Evolutionary conservation across 2,329 filamentous ascomycete genomes (phyloP).

Genomic region (Mycosphaerella sp.): DNA sequence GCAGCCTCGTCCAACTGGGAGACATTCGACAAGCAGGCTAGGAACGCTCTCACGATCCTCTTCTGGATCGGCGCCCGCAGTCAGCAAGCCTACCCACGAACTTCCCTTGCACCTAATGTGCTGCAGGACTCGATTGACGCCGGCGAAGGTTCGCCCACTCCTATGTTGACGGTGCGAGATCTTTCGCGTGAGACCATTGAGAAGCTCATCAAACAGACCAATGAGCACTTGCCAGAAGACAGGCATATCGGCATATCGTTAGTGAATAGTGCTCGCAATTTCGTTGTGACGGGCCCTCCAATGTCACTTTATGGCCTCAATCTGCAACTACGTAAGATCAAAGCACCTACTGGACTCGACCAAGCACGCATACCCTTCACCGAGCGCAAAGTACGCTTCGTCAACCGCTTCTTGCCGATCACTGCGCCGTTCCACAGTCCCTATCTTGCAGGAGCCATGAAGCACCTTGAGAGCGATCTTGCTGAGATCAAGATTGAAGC

Average conservation of each 20-base stretch:
- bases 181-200: conserved; percentile 82
- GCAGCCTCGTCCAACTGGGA: conserved; percentile 91
- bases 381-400: conserved; percentile 91
- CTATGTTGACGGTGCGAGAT: conserved; percentile 96
- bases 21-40: conserved; percentile 73
- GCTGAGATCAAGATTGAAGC: conserved; percentile 72
- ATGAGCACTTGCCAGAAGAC: conserved; percentile 87
- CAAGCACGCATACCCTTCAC: conserved; percentile 93
- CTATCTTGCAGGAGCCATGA: conserved; percentile 75
- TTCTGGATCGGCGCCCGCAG: conserved; percentile 99
- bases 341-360: conserved; percentile 93
- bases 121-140: conserved; percentile 90
- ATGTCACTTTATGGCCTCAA: conserved; percentile 96
- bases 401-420: conserved; percentile 94
- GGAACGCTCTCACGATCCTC: conserved; percentile 78
- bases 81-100: conserved; percentile 94
- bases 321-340: conserved; percentile 88
- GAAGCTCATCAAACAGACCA: conserved; percentile 93
- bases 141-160: conserved; percentile 90
- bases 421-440: conserved; percentile 98
- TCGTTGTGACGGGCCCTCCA: conserved; percentile 93
- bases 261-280: conserved; percentile 92
- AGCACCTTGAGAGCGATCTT: conserved; percentile 78
- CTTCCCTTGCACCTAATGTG: conserved; percentile 82
- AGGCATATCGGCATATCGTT: conserved; percentile 93